Percentiles rank a stretch among this genome's conserved stretches.
phyloP scores from a whole-genome alignment of 768 basidiomycete species.

The Rhodotorula taiwanensis region DNA sequence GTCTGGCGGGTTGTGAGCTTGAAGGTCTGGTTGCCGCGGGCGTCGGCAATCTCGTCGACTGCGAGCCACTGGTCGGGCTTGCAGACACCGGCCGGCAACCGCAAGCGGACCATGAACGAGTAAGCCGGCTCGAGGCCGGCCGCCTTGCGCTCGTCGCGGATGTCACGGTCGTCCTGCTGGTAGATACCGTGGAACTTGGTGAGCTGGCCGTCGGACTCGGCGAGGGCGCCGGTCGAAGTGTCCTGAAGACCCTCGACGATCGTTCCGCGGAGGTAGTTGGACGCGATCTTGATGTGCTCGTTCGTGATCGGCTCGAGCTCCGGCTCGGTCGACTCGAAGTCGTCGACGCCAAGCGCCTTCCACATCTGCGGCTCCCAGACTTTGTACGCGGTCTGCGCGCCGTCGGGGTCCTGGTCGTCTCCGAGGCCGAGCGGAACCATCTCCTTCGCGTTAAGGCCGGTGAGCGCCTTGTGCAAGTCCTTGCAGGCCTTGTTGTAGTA shows the following conservation, averaged over 20 bases:
- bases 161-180: constrained; percentile 96
- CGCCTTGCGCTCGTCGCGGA: constrained; percentile 87
- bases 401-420: constrained; percentile 96
- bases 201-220: constrained; percentile 81
- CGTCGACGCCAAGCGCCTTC: constrained; percentile 89
- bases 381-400: constrained; percentile 91
- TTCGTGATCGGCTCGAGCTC: constrained; percentile 97
- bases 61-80: constrained; percentile 83
- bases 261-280: constrained; percentile 85
- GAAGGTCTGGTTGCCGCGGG: constrained; percentile 85
- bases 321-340: constrained; percentile 75
- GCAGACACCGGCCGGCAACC: constrained; percentile 95
- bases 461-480: constrained; percentile 74
- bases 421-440: constrained; percentile 71
- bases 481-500: constrained; percentile 97
- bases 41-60: constrained; percentile 93
- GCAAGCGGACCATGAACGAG: constrained; percentile 96
- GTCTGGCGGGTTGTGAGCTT: constrained; percentile 97
- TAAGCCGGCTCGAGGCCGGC: constrained; percentile 93
- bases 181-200: constrained; percentile 98
- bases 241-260: constrained; percentile 87
- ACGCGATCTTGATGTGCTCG: constrained; percentile 98
- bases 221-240: constrained; percentile 77
- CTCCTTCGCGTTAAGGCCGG: constrained; percentile 70
- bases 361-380: constrained; percentile 87